phyloP scores from a whole-genome alignment of 2,329 filamentous ascomycete genomes.

The Myrmaecium sp. region DNA sequence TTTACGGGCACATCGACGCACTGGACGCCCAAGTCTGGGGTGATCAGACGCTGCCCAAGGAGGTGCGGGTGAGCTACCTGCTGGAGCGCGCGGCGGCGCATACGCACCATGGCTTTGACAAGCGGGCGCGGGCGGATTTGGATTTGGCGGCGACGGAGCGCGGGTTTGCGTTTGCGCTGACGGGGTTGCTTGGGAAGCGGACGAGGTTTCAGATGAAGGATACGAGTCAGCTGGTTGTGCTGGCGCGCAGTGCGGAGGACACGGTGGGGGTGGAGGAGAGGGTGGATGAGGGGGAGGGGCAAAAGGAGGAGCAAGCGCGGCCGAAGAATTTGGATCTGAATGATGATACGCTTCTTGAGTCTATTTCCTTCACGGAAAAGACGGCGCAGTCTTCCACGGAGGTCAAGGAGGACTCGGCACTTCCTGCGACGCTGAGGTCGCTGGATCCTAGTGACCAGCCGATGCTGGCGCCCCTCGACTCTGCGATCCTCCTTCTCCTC shows the following conservation, averaged over 20 bases:
- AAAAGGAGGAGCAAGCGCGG: constrained; percentile 2
- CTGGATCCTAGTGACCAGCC: constrained; percentile 70
- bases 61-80: constrained; percentile 44
- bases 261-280: constrained; percentile 8
- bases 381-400: constrained; percentile 24
- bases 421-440: constrained; percentile 45
- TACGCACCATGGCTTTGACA: constrained; percentile 68
- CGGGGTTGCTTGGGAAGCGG: constrained; percentile 71
- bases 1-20: constrained; percentile 42
- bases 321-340: constrained; percentile 66
- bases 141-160: constrained; percentile 47
- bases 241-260: constrained; percentile 69
- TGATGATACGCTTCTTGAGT: constrained; percentile 82
- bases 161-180: constrained; percentile 67
- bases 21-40: constrained; percentile 29
- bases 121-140: constrained; percentile 55
- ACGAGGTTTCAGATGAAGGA: constrained; percentile 67
- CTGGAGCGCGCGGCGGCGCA: constrained; percentile 72
- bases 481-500: constrained; percentile 62
- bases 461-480: constrained; percentile 64
- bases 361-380: constrained; percentile 58
- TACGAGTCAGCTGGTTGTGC: constrained; percentile 75
- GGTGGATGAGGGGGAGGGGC: constrained; percentile 5
- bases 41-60: constrained; percentile 9
- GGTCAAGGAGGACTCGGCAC: constrained; percentile 26